Evolutionary conservation across 768 basidiomycete genomes (phyloP), one percentile per base, ranked within the genome.

Genomic region (Naganishia vaughanmartiniae): DNA sequence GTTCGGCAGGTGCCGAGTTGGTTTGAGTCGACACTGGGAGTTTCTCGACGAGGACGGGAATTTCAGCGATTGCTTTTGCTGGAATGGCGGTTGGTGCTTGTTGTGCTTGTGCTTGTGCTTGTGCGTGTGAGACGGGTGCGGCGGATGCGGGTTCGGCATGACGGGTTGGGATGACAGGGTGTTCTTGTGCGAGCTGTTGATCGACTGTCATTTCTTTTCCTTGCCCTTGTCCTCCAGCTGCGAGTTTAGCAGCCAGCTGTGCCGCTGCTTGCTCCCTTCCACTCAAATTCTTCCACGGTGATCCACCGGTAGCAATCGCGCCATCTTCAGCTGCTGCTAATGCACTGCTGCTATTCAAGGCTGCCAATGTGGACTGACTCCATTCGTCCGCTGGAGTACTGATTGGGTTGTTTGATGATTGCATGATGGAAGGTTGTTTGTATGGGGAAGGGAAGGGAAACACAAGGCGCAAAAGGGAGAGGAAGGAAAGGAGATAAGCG

Each of bases 181-280:
- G 42, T 42, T 42, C 42, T 15, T n/a, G 24, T 17, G 60, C 60
- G n/a, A 63, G 60, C 33, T 63, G 39, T 30, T 63, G 31, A 34
- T 63, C 57, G 33, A 58, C 57, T 19, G 57, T 58, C 60, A 42
- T 42, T 15, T 36, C 36, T 12, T 9, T 42, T 42, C 14, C 42
- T 15, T 65, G 57, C 30, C 39, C 21, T 6, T 4, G 24, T 31
- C 19, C 46, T 28, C 51, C 57, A 14, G 57, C 24, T 0, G 34
- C 55, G 0, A 66, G 34, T n/a, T 39, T 60, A 0, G 71, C 77
- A 11, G 65, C 70, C 21, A 80, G 65, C 66, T 80, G 78, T 53
- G 54, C 72, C 4, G 78, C 78, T n/a, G 78, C 78, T 53, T 80
- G 79, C 68, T 78, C 78, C 60, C 78, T 70, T 15, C 79, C 79